phyloP scores from a whole-genome alignment of 2,329 filamentous ascomycete genomes.

The Sclerotinia spermophila region DNA sequence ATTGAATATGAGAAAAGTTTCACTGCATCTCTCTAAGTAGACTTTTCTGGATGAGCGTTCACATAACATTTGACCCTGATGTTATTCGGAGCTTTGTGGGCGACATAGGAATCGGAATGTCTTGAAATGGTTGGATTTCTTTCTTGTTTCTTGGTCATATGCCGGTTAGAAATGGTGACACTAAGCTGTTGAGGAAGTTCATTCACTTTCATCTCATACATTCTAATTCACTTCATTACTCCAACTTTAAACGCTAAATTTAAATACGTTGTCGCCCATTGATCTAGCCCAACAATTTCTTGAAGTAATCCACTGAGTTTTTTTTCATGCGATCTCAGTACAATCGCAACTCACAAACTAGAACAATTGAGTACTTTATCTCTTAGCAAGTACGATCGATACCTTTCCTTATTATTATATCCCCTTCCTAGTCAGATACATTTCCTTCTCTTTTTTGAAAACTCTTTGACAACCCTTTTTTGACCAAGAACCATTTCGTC shows the following conservation, averaged over 20 bases:
- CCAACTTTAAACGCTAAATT: neutral
- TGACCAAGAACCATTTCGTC: neutral
- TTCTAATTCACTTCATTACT: neutral
- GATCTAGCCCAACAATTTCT: neutral
- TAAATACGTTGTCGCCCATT: neutral
- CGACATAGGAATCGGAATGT: neutral
- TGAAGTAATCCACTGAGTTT: neutral
- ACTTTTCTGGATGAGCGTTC: neutral
- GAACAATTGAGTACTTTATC: neutral
- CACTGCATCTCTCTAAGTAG: neutral
- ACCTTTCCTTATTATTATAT: neutral
- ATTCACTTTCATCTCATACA: constrained; percentile 9
- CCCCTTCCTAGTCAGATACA: neutral
- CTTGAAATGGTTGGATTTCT: neutral
- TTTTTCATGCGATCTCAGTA: neutral
- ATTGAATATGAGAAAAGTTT: neutral
- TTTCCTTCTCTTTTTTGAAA: neutral
- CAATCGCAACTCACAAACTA: neutral
- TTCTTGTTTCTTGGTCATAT: neutral
- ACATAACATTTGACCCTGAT: neutral
- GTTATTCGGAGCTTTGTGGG: neutral
- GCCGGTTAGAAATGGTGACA: neutral
- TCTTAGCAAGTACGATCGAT: neutral
- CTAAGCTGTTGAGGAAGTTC: neutral
- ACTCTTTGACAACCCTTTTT: neutral